Percentiles rank a stretch among this genome's conserved stretches.
phyloP scores from a whole-genome alignment of 2,329 filamentous ascomycete species.

The Arthroderma sp. region DNA sequence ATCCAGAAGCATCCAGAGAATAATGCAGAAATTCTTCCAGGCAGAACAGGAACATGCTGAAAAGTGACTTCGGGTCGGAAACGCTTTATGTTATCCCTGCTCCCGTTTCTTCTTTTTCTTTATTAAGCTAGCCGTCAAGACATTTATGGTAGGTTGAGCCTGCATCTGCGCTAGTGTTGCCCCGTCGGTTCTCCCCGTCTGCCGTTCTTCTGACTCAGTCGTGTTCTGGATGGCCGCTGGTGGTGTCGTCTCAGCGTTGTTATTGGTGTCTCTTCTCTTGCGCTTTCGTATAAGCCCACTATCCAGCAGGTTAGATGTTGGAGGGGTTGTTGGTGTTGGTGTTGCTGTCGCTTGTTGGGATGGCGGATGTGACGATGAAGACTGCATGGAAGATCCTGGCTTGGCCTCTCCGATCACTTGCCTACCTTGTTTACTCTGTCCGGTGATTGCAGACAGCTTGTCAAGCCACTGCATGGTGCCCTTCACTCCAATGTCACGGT shows the following conservation, averaged over 20 bases:
- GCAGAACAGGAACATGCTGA: too few species aligned
- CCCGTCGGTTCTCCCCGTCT: background rate
- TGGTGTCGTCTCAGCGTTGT: background rate
- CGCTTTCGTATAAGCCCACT: constrained; percentile 26
- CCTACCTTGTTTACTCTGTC: constrained; percentile 25
- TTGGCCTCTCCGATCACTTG: constrained; percentile 19
- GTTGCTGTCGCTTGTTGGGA: background rate
- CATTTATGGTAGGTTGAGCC: constrained; percentile 17
- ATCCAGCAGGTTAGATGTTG: constrained; percentile 17
- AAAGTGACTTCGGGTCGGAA: too few species aligned
- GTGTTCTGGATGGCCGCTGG: background rate
- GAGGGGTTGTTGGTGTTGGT: background rate
- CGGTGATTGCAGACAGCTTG: constrained; percentile 27
- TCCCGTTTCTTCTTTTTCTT: constrained; percentile 28
- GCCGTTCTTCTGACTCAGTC: background rate
- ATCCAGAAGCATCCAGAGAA: too few species aligned
- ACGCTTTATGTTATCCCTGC: too few species aligned
- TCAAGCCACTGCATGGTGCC: constrained; percentile 31
- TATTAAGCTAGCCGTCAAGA: constrained; percentile 26
- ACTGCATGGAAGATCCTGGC: constrained; percentile 7
- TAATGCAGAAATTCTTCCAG: too few species aligned
- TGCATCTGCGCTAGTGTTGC: background rate
- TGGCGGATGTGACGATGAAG: background rate
- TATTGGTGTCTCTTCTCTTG: constrained; percentile 18
- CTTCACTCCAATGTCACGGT: constrained; percentile 22